phyloP scores from a whole-genome alignment of 495 filamentous ascomycete genomes.

The Penicillium manginii region DNA sequence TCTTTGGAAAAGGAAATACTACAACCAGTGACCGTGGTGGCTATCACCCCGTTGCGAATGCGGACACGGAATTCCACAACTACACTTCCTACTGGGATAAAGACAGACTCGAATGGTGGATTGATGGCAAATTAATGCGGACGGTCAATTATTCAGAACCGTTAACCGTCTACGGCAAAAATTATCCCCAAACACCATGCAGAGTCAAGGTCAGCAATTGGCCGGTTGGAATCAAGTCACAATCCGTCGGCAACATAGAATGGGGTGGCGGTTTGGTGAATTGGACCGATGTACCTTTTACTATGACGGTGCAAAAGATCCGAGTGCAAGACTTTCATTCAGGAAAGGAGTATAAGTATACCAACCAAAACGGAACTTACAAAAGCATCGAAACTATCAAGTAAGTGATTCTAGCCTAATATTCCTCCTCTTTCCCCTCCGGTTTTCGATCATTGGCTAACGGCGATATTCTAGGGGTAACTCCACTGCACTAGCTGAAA shows the following conservation, averaged over 20 bases:
- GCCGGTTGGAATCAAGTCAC: constrained; percentile 43
- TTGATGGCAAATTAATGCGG: constrained; percentile 70
- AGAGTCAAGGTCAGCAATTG: constrained; percentile 29
- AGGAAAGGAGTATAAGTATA: constrained; percentile 40
- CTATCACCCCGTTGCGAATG: constrained; percentile 52
- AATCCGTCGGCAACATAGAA: constrained; percentile 52
- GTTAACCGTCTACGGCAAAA: constrained; percentile 45
- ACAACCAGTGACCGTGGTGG: constrained; percentile 65
- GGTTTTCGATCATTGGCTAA: constrained; percentile 7
- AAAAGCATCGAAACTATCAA: constrained; percentile 45
- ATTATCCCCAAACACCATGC: constrained; percentile 79
- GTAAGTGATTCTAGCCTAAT: constrained; percentile 43
- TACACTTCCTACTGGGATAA: constrained; percentile 85
- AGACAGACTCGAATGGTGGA: constrained; percentile 71
- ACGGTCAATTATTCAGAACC: constrained; percentile 54
- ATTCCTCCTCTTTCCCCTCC: background rate
- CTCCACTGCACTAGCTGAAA: constrained; percentile 52
- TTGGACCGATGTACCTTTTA: constrained; percentile 60
- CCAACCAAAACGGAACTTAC: constrained; percentile 32
- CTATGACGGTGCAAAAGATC: constrained; percentile 62
- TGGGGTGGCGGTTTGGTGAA: constrained; percentile 78
- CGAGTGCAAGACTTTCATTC: constrained; percentile 40
- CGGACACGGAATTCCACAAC: constrained; percentile 67
- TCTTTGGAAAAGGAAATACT: constrained; percentile 83
- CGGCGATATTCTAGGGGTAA: constrained; percentile 45